Evolutionary conservation across 139 green algal species (phyloP).

Genomic region (Volvox africanus): DNA sequence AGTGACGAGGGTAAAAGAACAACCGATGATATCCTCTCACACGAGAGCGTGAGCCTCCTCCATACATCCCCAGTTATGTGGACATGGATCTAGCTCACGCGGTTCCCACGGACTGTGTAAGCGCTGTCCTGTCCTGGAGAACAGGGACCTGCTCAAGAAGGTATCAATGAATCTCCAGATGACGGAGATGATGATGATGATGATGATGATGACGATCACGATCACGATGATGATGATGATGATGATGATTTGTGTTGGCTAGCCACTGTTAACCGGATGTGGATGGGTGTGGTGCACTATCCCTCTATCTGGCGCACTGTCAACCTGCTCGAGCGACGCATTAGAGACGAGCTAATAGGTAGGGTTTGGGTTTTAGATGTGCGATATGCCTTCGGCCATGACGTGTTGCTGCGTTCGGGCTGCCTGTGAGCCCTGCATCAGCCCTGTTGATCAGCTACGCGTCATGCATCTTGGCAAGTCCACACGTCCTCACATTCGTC

Average conservation of each 20-base stretch:
- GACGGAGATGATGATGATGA: too few relatives aligned
- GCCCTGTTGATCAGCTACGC: too few relatives aligned
- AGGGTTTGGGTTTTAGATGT: too few relatives aligned
- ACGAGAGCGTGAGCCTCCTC: neutral
- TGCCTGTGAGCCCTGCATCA: too few relatives aligned
- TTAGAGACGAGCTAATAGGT: neutral
- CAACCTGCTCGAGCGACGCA: neutral
- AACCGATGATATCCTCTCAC: neutral
- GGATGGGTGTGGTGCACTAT: conserved; percentile 9
- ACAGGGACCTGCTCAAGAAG: conserved; percentile 25
- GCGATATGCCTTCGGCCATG: too few relatives aligned
- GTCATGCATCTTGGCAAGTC: too few relatives aligned
- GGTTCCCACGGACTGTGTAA: neutral
- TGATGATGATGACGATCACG: too few relatives aligned
- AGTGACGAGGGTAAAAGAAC: neutral
- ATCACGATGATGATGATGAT: too few relatives aligned
- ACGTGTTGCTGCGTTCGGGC: too few relatives aligned
- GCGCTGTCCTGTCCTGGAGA: conserved; percentile 10
- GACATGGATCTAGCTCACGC: neutral
- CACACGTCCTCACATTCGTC: too few relatives aligned
- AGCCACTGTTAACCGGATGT: conserved; percentile 5
- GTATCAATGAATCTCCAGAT: neutral
- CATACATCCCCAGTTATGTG: too few relatives aligned
- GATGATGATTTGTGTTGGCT: conserved; percentile 31
- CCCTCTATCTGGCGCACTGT: conserved; percentile 12